Evolutionary conservation across 768 basidiomycete genomes (phyloP).

Genomic region (Paxillus involutus): DNA sequence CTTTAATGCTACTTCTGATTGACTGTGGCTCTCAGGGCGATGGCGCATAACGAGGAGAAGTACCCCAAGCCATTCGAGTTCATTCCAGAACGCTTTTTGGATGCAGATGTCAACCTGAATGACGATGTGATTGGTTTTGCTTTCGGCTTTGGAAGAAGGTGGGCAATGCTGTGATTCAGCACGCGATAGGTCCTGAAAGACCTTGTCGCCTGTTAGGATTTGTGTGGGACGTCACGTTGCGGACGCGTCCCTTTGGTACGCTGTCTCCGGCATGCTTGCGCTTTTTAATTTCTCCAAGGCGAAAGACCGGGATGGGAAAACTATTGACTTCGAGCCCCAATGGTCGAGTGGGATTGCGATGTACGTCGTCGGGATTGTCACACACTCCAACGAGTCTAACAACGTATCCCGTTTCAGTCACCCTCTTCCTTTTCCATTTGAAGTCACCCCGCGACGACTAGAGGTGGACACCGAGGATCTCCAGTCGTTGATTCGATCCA

Average conservation of each 20-base stretch:
- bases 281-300: conserved; percentile 27
- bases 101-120: conserved; percentile 18
- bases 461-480: conserved; percentile 4
- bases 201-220: conserved; percentile 7
- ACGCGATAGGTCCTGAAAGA: not conserved
- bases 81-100: conserved; percentile 31
- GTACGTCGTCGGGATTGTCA: not conserved
- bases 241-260: conserved; percentile 28
- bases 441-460: conserved; percentile 8
- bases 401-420: conserved; percentile 7
- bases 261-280: conserved; percentile 27
- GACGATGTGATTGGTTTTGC: conserved; percentile 16
- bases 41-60: conserved; percentile 30
- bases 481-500: not conserved
- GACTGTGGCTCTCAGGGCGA: conserved; percentile 23
- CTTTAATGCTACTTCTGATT: not conserved
- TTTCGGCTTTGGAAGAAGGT: conserved; percentile 31
- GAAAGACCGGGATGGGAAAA: conserved; percentile 21
- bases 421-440: conserved; percentile 15
- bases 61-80: conserved; percentile 35
- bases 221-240: conserved; percentile 26
- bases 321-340: conserved; percentile 16
- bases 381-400: not conserved
- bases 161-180: not conserved
- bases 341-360: conserved; percentile 18